Conservation (phyloP, 2,329 filamentous ascomycete genomes). For the Pseudogymnoascus sp. region DNA sequence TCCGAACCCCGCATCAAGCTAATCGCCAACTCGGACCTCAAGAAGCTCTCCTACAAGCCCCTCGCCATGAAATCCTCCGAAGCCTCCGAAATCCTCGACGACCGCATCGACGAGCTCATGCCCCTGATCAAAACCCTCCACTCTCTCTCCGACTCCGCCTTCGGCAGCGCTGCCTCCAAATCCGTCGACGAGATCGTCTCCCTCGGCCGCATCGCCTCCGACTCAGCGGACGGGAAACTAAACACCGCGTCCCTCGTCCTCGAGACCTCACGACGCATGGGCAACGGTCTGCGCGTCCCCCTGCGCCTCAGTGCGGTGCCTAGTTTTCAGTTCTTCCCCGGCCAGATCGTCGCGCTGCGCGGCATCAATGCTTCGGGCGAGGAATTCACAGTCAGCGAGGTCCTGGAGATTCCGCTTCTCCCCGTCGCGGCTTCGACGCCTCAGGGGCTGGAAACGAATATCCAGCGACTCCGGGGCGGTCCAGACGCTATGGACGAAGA, state of each 20-base stretch:
- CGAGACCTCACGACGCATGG: conserved; percentile 77
- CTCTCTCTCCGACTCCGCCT: conserved; percentile 66
- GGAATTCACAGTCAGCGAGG: conserved; percentile 70
- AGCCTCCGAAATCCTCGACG: conserved; percentile 85
- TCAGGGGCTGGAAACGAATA: conserved; percentile 56
- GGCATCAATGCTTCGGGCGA: conserved; percentile 82
- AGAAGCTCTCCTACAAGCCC: conserved; percentile 85
- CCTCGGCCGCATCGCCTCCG: conserved; percentile 84
- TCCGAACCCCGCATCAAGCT: conserved; percentile 73
- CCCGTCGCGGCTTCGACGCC: conserved; percentile 64
- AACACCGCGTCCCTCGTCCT: conserved; percentile 79
- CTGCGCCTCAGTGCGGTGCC: conserved; percentile 63
- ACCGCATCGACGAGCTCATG: conserved; percentile 86
- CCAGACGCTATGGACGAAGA: conserved; percentile 55
- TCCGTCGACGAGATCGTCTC: conserved; percentile 81
- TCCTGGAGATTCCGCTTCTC: conserved; percentile 67
- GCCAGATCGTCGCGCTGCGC: conserved; percentile 80
- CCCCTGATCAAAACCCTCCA: conserved; percentile 66
- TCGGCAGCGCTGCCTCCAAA: conserved; percentile 79
- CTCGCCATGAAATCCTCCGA: conserved; percentile 93
- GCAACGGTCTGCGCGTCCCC: conserved; percentile 73
- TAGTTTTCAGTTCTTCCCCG: conserved; percentile 81
- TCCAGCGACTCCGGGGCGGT: conserved; percentile 58
- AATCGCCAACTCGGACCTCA: conserved; percentile 77
- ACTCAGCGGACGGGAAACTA: conserved; percentile 75